Conservation (phyloP, 257 asterid genomes). For the Knoxia roxburghii region DNA sequence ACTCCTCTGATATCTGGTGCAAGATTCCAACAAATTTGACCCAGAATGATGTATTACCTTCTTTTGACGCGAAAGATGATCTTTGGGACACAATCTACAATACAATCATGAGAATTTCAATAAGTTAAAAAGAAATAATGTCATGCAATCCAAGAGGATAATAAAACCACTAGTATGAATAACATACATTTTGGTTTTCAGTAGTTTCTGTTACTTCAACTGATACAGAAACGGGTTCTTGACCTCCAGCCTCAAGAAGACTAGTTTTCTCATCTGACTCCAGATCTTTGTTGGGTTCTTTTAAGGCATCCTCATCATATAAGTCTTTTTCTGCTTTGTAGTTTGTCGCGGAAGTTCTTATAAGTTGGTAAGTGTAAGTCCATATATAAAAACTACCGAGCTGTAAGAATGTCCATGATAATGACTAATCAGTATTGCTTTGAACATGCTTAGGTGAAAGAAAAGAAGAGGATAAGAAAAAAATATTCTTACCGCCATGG, state of each 20-base stretch:
- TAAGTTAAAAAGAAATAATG: not conserved
- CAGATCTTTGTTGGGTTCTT: constrained; percentile 51
- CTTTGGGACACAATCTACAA: constrained; percentile 12
- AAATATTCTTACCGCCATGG: constrained; percentile 65
- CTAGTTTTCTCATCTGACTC: constrained; percentile 40
- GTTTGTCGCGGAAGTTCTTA: constrained; percentile 40
- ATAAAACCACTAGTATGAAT: not conserved
- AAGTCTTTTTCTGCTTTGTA: constrained; percentile 29
- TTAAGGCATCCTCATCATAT: constrained; percentile 23
- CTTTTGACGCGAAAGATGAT: constrained; percentile 9
- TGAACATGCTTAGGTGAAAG: not conserved
- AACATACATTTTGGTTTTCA: constrained; percentile 29
- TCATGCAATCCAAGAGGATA: too few species aligned
- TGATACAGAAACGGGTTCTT: constrained; percentile 19
- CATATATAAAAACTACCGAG: constrained; percentile 78
- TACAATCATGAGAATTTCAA: not conserved
- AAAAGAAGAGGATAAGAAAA: not conserved
- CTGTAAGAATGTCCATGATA: constrained; percentile 28
- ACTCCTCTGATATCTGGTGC: constrained; percentile 54
- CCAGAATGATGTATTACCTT: constrained; percentile 23
- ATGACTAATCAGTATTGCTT: too few species aligned
- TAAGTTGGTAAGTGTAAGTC: constrained; percentile 62
- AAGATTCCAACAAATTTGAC: constrained; percentile 20
- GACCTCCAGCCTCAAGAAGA: constrained; percentile 37
- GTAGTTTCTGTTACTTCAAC: constrained; percentile 4